These are phyloP conservation scores for Backusella morwellensis DNA, from an alignment of 192 early-diverging fungal genomes.

Conservation along the genomic window DNA sequence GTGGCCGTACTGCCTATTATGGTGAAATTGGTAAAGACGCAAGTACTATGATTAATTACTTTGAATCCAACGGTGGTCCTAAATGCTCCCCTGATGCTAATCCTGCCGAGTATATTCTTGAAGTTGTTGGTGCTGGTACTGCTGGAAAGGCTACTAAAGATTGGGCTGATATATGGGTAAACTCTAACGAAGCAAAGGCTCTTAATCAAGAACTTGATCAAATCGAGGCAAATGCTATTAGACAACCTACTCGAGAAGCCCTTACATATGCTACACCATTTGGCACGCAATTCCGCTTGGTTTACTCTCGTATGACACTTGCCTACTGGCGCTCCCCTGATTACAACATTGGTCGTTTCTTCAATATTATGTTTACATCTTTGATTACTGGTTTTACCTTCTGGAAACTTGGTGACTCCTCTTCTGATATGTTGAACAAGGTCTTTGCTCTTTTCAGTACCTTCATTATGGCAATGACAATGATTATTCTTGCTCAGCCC, in stretches of 20 bases:
- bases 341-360: slow-evolving; percentile 74
- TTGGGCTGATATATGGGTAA: slow-evolving; percentile 73
- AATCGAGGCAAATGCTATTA: slow-evolving; percentile 39
- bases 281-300: slow-evolving; percentile 53
- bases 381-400: slow-evolving; percentile 74
- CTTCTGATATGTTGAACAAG: slow-evolving; percentile 60
- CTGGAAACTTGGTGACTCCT: slow-evolving; percentile 55
- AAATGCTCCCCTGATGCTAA: slow-evolving; percentile 66
- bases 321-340: slow-evolving; percentile 71
- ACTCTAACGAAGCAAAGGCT: slow-evolving; percentile 48
- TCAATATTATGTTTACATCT: slow-evolving; percentile 53
- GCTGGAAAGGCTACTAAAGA: slow-evolving; percentile 51
- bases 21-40: slow-evolving; percentile 75
- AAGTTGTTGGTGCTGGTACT: slow-evolving; percentile 70
- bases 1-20: slow-evolving; percentile 79
- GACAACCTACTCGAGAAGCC: slow-evolving; percentile 23
- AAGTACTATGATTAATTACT: slow-evolving; percentile 63
- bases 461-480: slow-evolving; percentile 58
- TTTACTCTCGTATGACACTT: slow-evolving; percentile 59
- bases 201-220: slow-evolving; percentile 51
- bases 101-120: slow-evolving; percentile 85
- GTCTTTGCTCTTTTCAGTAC: slow-evolving; percentile 73
- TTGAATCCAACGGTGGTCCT: slow-evolving; percentile 69
- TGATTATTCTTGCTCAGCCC: slow-evolving; percentile 73
- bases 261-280: slow-evolving; percentile 47